Base-by-base conservation (phyloP, 1,139 yeast genomes). In the Suhomyces choctaworum region DNA sequence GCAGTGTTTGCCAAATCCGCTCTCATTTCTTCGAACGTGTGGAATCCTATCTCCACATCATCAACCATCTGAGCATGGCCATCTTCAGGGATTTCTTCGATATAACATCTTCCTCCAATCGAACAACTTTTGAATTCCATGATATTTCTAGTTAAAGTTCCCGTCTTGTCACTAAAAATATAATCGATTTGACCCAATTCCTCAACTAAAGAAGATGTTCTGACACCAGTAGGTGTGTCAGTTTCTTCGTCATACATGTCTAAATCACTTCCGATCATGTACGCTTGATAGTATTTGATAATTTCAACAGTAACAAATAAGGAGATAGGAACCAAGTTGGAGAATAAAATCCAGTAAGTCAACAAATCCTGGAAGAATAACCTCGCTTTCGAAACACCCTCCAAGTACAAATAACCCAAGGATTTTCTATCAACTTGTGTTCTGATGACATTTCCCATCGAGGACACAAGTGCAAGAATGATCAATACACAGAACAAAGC, bases 81-180 rank as follows among this genome's bases (percentile, higher is more conserved):
- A 56, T 90, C 98, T 53, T 94, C 98, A 0, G 99, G 97, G 24
- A 92, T 83, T 28, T 80, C 89, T 38, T 76, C 86, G 23, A 89
- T 85, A 57, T 90, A 94, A 54, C 96, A 87, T 40, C 78, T 76
- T 1, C 97, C 98, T 4, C 94, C 97, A 54, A 92, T 88, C 0
- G 96, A 78, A 50, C 97, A 89, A n/a, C 90, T 79, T 56, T 85
- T 88, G 62, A 87, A 92, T 60, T 89, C 97, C 98, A 92, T 92
- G 35, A 92, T 83, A 54, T 92, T 92, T 58, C 97, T 69, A 0
- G 98, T 92, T 44, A 92, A 70, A 0, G 98, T 92, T 24, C 98
- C 98, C 0, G 98, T 92, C 58, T 92, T 92, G 59, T 92, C 98
- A 58, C 96, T 86, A 63, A 92, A 92, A 17, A 92, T 85, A 56